Percentiles rank a stretch among this genome's conserved stretches.
These are phyloP conservation scores for Ganoderma multipileum DNA, from an alignment of 1,284 basidiomycete genomes.

Conservation along the genomic window DNA sequence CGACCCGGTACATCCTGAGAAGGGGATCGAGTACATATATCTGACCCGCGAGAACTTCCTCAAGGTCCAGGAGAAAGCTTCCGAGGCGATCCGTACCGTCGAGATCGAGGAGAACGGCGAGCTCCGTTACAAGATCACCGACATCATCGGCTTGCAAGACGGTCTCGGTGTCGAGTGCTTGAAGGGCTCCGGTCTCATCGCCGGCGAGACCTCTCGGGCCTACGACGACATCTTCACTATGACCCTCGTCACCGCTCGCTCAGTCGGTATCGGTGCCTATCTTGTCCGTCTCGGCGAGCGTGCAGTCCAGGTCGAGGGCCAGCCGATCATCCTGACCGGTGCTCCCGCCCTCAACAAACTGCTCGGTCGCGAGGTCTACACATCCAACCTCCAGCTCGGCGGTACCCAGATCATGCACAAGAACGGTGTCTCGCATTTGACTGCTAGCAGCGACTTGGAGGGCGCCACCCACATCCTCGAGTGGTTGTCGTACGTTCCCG, in stretches of 20 bases:
- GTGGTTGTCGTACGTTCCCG: conserved; percentile 96
- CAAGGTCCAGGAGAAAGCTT: conserved; percentile 83
- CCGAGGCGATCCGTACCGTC: conserved; percentile 80
- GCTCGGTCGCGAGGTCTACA: conserved; percentile 98
- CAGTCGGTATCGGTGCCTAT: conserved; percentile 99
- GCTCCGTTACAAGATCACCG: conserved; percentile 91
- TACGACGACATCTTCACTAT: conserved; percentile 99
- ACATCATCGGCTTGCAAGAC: conserved; percentile 95
- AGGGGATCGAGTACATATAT: conserved; percentile 97
- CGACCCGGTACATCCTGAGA: conserved; percentile 83
- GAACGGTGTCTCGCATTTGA: conserved; percentile 98
- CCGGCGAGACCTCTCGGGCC: conserved; percentile 97
- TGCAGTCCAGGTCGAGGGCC: conserved; percentile 98
- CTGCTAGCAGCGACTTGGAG: conserved; percentile 93
- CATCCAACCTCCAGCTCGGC: conserved; percentile 97
- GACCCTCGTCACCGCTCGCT: conserved; percentile 97
- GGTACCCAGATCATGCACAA: conserved; percentile 99
- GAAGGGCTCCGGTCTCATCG: conserved; percentile 96
- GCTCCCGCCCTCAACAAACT: conserved; percentile 99
- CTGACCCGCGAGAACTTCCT: conserved; percentile 87
- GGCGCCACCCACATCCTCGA: conserved; percentile 93
- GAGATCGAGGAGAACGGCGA: conserved; percentile 90
- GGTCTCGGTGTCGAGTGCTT: conserved; percentile 99
- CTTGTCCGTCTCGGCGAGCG: conserved; percentile 98
- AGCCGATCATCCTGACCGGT: conserved; percentile 99